These are phyloP conservation scores for Pistacia vera DNA, from an alignment of 345 rosid species.

Conservation along the genomic window DNA sequence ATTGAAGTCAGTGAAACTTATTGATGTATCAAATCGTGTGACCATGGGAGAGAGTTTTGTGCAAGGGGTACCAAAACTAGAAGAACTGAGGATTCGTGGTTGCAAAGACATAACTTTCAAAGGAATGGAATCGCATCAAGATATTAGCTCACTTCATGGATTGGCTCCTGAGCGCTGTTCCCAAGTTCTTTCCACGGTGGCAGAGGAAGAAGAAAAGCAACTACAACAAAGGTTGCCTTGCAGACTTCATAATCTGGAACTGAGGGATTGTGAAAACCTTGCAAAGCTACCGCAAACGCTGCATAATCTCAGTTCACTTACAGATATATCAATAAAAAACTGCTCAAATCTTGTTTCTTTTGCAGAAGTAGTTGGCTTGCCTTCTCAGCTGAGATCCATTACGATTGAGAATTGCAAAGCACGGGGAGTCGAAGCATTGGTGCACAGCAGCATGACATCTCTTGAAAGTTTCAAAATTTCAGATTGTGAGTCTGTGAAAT, in stretches of 20 bases:
- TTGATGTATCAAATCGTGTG: neutral
- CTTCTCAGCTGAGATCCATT: neutral
- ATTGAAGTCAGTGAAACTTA: neutral
- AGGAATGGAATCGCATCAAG: neutral
- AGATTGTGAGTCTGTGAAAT: neutral
- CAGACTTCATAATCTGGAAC: neutral
- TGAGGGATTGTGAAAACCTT: neutral
- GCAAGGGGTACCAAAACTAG: neutral
- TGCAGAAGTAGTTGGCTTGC: neutral
- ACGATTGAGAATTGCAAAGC: neutral
- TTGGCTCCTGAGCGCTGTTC: neutral
- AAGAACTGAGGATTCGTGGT: neutral
- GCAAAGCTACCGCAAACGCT: conserved; percentile 2
- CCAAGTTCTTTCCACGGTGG: neutral
- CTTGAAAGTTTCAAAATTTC: neutral
- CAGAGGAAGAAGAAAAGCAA: conserved; percentile 6
- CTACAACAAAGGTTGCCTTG: neutral
- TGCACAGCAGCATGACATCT: neutral
- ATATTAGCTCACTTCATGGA: neutral
- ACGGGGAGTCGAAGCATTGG: neutral
- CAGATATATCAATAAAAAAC: neutral
- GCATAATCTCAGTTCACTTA: neutral
- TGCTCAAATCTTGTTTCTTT: neutral
- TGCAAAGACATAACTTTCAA: neutral
- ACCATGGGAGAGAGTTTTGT: neutral